Base-by-base conservation (phyloP, 2,329 filamentous ascomycete species). In the Davidsoniella eucalypti region DNA sequence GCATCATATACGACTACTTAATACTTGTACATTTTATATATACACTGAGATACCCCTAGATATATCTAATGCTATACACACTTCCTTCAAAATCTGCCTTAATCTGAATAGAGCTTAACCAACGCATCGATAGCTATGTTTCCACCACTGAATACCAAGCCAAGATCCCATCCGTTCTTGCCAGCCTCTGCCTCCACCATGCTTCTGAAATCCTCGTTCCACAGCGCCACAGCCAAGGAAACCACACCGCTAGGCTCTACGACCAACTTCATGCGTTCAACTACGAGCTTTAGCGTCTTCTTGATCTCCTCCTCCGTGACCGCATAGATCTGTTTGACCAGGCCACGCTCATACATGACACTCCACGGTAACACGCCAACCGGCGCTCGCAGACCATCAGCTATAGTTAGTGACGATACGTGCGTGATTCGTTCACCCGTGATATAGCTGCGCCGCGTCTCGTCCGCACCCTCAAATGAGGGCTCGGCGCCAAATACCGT, bases 211-310 rank as follows among this genome's bases (percentile, higher is more conserved):
- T 87, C 85, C 64, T 93, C 85, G 61, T 94, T 83, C 56, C 78
- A 95, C 56, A 96, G 66, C 48, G 80, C 81, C 6, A 85, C 84
- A 0, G 90, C 92, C 53, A 96, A 63, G 1, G 79, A 77, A n/a
- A 95, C 88, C 2, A 81, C 87, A 0, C 84, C 78, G 64, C 82
- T 88, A 18, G 90, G 90, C 70, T 96, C 90, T 10, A 95, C 79
- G 18, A 95, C 78, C 44, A 94, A 67, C 75, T 96, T 95, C 72
- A 92, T 78, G 52, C 88, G 69, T 73, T 96, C 90, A 55, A 88
- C 67, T 33, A 94, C 82, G 54, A 96, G 64, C 54, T 74, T 67
- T 75, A 94, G 73, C 10, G 88, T 83, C 18, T 69, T 72, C 59
- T 75, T 73, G 62, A 96, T 95, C 69, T 94, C 78, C 50, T 81